Conservation (phyloP, 495 filamentous ascomycete species). For the Oidiodendron maius region DNA sequence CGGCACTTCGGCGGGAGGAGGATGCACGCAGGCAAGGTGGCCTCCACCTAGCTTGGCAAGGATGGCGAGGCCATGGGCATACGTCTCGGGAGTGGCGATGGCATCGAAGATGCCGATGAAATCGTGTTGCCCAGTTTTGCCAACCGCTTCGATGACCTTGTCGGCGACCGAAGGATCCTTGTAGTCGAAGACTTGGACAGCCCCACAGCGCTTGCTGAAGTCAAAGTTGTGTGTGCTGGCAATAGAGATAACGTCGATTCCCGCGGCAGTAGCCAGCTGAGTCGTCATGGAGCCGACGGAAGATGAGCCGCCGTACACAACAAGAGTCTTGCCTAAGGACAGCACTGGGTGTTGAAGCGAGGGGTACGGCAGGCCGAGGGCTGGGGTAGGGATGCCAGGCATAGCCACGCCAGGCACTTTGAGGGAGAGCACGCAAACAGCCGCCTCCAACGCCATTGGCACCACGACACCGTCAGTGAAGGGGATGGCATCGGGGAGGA, state of each 20-base stretch:
- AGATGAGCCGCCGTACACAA: constrained; percentile 11
- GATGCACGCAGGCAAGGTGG: constrained; percentile 24
- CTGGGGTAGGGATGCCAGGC: too few species aligned
- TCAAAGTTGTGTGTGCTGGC: constrained; percentile 28
- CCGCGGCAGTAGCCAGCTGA: constrained; percentile 29
- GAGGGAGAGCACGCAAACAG: constrained; percentile 31
- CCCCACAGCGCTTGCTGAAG: constrained; percentile 31
- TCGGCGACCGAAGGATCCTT: neutral
- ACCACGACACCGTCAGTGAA: constrained; percentile 33
- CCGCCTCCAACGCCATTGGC: constrained; percentile 35
- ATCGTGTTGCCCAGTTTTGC: neutral
- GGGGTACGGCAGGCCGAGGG: too few species aligned
- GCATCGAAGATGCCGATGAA: neutral
- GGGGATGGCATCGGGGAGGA: constrained; percentile 31
- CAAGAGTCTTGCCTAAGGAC: constrained; percentile 5
- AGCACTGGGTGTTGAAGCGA: neutral
- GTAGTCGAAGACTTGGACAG: constrained; percentile 15
- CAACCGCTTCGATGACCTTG: neutral
- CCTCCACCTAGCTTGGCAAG: constrained; percentile 32
- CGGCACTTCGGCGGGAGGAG: constrained; percentile 32
- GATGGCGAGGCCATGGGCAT: neutral
- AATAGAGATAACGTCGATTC: constrained; percentile 33
- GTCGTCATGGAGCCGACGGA: constrained; percentile 30
- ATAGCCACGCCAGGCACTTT: too few species aligned
- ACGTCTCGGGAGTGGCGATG: neutral